Conservation (phyloP, 2,329 filamentous ascomycete genomes). For the Thelonectria discophora region DNA sequence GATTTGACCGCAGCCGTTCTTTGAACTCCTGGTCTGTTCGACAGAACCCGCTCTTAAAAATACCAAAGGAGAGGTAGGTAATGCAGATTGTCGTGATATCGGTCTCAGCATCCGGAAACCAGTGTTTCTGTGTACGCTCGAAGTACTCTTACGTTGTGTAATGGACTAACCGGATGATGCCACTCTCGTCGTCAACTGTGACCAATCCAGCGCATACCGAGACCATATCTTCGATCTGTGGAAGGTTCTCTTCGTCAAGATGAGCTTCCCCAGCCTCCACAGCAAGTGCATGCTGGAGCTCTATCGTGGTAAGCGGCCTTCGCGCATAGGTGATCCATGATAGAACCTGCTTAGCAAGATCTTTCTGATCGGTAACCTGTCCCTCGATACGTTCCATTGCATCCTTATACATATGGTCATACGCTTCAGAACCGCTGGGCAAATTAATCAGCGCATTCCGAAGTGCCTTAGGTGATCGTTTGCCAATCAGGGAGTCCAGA, state of each 20-base stretch:
- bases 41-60: conserved; percentile 1
- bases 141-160: conserved; percentile 56
- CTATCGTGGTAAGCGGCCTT: conserved; percentile 43
- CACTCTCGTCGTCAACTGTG: conserved; percentile 49
- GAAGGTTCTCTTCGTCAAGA: conserved; percentile 47
- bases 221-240: conserved; percentile 45
- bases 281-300: conserved; percentile 54
- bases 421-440: too few species aligned
- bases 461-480: neutral
- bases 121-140: conserved; percentile 34
- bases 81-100: neutral
- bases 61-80: neutral
- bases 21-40: conserved; percentile 5
- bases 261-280: conserved; percentile 38
- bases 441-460: too few species aligned
- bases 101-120: conserved; percentile 38
- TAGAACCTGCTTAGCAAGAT: conserved; percentile 49
- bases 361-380: conserved; percentile 42
- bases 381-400: conserved; percentile 37
- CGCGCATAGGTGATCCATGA: conserved; percentile 51
- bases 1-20: neutral
- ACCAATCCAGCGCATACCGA: conserved; percentile 53
- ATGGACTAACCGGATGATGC: conserved; percentile 52
- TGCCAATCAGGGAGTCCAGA: neutral
- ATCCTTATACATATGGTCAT: neutral